A percentile compares a stretch with the other conserved stretches of the same genome.
phyloP scores from a whole-genome alignment of 176 grass and related monocot genomes.

The Phoenix dactylifera region DNA sequence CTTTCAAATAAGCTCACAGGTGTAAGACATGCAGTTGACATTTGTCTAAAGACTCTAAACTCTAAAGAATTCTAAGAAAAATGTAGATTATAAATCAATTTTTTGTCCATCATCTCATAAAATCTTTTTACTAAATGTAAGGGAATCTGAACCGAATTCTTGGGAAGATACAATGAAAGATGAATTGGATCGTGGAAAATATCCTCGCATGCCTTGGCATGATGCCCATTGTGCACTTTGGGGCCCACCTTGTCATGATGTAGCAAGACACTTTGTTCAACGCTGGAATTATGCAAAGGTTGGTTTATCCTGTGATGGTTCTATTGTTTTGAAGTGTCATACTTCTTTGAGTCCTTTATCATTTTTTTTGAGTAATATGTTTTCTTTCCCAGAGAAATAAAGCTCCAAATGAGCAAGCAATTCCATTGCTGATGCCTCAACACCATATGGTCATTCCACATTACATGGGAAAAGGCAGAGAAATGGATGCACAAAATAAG shows the following conservation, averaged over 20 bases:
- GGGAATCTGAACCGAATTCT: slow-evolving; percentile 98
- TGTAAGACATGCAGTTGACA: not conserved
- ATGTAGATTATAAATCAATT: not conserved
- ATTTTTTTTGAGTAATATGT: not conserved
- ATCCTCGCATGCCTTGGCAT: slow-evolving; percentile 99
- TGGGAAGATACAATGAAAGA: slow-evolving; percentile 99
- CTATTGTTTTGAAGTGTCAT: not conserved
- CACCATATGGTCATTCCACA: slow-evolving; percentile 92
- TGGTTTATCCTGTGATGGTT: slow-evolving; percentile 19
- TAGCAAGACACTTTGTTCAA: slow-evolving; percentile 97
- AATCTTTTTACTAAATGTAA: slow-evolving; percentile 20
- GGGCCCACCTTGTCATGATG: slow-evolving; percentile 87
- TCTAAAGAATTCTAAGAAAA: not conserved
- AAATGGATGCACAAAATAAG: slow-evolving; percentile 42
- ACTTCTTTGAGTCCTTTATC: not conserved
- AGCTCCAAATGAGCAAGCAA: slow-evolving; percentile 92
- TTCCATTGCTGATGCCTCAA: slow-evolving; percentile 96
- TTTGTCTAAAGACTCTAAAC: not conserved
- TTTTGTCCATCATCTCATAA: not conserved
- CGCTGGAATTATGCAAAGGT: slow-evolving; percentile 99
- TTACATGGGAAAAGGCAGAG: slow-evolving; percentile 71
- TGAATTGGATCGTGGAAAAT: slow-evolving; percentile 84
- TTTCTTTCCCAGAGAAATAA: slow-evolving; percentile 67
- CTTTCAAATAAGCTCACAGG: no score
- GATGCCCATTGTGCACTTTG: slow-evolving; percentile 93